phyloP scores from a whole-genome alignment of 768 basidiomycete genomes.

The Asterophora lycoperdoides region DNA sequence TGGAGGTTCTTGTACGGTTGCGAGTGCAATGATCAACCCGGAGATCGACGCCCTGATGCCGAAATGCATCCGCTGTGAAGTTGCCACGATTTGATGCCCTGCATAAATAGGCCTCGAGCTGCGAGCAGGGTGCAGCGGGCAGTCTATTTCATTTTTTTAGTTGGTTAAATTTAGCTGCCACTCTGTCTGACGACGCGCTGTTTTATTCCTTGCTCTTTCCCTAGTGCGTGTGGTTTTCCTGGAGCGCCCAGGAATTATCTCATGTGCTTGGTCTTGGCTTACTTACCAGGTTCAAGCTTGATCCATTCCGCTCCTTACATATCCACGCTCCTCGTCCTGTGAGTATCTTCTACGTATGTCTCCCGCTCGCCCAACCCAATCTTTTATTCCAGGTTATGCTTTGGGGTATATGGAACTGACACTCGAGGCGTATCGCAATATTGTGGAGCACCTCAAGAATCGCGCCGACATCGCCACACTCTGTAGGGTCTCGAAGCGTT shows the following conservation, averaged over 20 bases:
- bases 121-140: too few species aligned
- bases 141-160: conserved; percentile 23
- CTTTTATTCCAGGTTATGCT: conserved; percentile 37
- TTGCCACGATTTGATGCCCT: conserved; percentile 36
- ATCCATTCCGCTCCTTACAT: conserved; percentile 15
- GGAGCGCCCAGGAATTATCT: neutral
- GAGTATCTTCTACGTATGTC: conserved; percentile 8
- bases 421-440: conserved; percentile 53
- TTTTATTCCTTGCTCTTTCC: conserved; percentile 6
- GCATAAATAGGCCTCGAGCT: conserved; percentile 33
- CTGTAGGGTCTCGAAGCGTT: conserved; percentile 53
- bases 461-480: conserved; percentile 53
- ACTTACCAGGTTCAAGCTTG: conserved; percentile 5
- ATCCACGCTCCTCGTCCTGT: conserved; percentile 23
- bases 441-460: conserved; percentile 48
- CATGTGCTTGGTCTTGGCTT: conserved; percentile 2
- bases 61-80: conserved; percentile 32
- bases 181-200: neutral
- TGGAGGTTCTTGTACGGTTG: too few species aligned
- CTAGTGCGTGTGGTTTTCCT: conserved; percentile 9
- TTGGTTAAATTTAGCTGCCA: conserved; percentile 1
- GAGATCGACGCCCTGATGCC: conserved; percentile 37
- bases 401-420: conserved; percentile 51
- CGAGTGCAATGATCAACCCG: conserved; percentile 28
- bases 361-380: conserved; percentile 2